Base-by-base conservation (phyloP, 2,329 filamentous ascomycete species). In the Pseudogymnoascus destructans region DNA sequence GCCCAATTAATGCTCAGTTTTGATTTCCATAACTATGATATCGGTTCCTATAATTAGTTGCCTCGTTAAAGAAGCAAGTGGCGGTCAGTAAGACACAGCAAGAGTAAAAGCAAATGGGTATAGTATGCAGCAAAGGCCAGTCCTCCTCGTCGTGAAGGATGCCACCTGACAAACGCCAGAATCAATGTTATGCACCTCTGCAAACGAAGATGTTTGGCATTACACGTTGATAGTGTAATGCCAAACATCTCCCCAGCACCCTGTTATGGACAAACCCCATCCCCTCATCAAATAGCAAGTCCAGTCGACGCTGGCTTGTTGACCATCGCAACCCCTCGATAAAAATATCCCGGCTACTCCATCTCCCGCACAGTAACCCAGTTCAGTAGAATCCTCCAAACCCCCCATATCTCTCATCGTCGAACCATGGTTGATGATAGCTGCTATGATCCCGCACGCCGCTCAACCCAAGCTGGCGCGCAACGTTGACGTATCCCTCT, bases 401-500 rank as follows among this genome's bases (percentile, higher is more conserved):
- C 7, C 38, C 27, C 11, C 58, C 36, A 33, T 49, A 30, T 15
- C 30, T 21, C 19, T 42, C 33, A 33, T 46, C n/a, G 2, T 23
- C 27, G 40, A 64, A 63, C 65, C 64, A 68, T 27, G 38, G 42
- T 38, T 59, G 62, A 52, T 66, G 62, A 61, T 68, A 68, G 5
- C 59, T 62, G 42, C 65, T 66, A 62, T 61, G 69, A 79, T 78
- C 79, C 71, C 81, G 71, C n/a, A 67, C 60, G 0, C 68, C 68
- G 60, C 75, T 79, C 61, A 85, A 73, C 1, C 81, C 82, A n/a
- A 85, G 70, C 66, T 84, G 77, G 17, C 74, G 69, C 1, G 79
- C 81, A 2, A 85, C 76, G 65, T 85, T 85, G 52, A 83, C 71
- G 63, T 85, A 85, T 0, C 82, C 82, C 33, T 83, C 80, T 72